Conservation (phyloP, 2,329 filamentous ascomycete species). For the Aureobasidium pullulans region DNA sequence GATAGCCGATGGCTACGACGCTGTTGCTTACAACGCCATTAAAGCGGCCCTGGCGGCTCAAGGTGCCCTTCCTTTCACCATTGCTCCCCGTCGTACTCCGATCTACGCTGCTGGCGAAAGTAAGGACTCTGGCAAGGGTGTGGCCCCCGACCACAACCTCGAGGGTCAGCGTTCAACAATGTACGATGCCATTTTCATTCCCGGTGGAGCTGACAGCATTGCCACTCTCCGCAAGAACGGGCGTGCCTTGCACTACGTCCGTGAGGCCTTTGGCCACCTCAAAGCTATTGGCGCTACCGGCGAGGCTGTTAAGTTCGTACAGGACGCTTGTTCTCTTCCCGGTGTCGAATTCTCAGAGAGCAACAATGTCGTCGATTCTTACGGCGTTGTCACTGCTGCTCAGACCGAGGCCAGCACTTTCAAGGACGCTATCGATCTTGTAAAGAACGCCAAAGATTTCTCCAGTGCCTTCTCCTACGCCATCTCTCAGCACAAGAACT, state of each 20-base stretch:
- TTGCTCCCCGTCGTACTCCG: conserved; percentile 59
- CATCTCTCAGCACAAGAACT: conserved; percentile 67
- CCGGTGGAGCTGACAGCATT: conserved; percentile 59
- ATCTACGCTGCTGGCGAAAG: conserved; percentile 57
- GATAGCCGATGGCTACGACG: conserved; percentile 70
- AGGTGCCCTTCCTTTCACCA: conserved; percentile 63
- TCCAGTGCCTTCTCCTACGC: conserved; percentile 62
- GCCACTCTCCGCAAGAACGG: conserved; percentile 60
- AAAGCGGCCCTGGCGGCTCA: conserved; percentile 55
- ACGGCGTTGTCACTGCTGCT: conserved; percentile 67
- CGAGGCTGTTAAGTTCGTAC: conserved; percentile 60
- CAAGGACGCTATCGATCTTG: conserved; percentile 55
- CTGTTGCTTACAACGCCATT: conserved; percentile 56
- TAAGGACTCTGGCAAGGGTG: conserved; percentile 44
- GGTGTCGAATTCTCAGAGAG: conserved; percentile 44
- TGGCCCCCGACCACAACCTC: conserved; percentile 68
- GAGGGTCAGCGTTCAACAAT: conserved; percentile 73
- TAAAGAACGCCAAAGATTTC: conserved; percentile 62
- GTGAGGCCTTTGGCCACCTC: conserved; percentile 74
- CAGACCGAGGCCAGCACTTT: conserved; percentile 49
- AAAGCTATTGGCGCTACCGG: conserved; percentile 72
- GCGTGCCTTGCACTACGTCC: conserved; percentile 66
- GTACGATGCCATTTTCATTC: conserved; percentile 73
- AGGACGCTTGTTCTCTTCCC: conserved; percentile 38
- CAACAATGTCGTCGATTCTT: conserved; percentile 55